Evolutionary conservation across 495 filamentous ascomycete species (phyloP).

Genomic region (Hypoxylon lienhwacheense): DNA sequence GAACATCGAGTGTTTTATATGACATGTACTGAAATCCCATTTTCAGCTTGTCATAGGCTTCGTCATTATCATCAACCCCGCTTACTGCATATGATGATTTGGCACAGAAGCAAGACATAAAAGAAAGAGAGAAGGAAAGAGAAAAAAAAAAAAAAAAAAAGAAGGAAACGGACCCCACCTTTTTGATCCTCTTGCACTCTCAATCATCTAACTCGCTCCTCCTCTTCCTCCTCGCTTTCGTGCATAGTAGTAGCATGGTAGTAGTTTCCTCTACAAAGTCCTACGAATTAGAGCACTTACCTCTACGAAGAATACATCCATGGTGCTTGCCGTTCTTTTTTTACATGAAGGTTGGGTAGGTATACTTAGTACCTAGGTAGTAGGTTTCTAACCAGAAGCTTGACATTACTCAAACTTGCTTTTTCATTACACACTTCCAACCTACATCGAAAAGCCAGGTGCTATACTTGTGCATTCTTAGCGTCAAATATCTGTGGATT

Average conservation of each 20-base stretch:
- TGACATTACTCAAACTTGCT: conserved; percentile 21
- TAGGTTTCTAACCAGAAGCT: conserved; percentile 9
- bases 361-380: conserved; percentile 16
- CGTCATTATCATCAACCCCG: conserved; percentile 21
- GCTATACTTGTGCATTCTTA: conserved; percentile 11
- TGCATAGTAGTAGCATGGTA: conserved; percentile 18
- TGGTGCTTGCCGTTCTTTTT: too few relatives aligned
- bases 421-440: conserved; percentile 1
- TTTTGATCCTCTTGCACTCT: conserved; percentile 30
- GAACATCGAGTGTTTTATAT: too few relatives aligned
- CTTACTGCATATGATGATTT: conserved; percentile 22
- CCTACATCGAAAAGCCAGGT: too few relatives aligned
- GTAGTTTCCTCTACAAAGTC: too few relatives aligned
- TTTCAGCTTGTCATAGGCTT: conserved; percentile 20
- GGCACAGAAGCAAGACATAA: conserved; percentile 21
- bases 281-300: too few relatives aligned
- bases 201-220: conserved; percentile 27
- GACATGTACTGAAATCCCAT: too few relatives aligned
- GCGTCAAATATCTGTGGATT: too few relatives aligned
- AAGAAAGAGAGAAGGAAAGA: conserved; percentile 11
- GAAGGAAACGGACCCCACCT: conserved; percentile 22
- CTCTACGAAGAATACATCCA: too few relatives aligned
- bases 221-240: conserved; percentile 8
- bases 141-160: conserved; percentile 13
- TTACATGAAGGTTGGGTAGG: conserved; percentile 1